phyloP scores from a whole-genome alignment of 805 yeast genomes.

The Candida corydali region DNA sequence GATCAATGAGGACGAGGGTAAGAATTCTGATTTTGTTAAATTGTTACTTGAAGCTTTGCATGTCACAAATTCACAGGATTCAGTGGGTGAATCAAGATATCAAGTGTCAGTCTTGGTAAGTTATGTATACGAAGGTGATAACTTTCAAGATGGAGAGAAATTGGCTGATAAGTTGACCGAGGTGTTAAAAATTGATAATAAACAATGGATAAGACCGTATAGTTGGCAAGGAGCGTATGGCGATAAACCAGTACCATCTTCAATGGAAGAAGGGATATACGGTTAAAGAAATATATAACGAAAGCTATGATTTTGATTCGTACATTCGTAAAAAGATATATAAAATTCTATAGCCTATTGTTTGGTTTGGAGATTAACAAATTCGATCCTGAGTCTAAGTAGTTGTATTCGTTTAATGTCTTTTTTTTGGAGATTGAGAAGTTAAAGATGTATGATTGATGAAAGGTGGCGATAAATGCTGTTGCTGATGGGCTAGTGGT shows the following conservation, averaged over 20 bases:
- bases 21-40: slow-evolving; percentile 11
- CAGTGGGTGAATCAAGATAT: neutral
- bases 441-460: neutral
- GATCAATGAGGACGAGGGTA: neutral
- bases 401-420: too few species aligned
- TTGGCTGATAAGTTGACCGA: slow-evolving; percentile 39
- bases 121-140: slow-evolving; percentile 85
- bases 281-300: slow-evolving; percentile 23
- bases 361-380: too few species aligned
- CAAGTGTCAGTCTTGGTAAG: slow-evolving; percentile 6
- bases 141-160: slow-evolving; percentile 61
- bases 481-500: neutral
- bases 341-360: neutral
- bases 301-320: neutral
- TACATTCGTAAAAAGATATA: neutral
- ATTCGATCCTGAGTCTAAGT: too few species aligned
- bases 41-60: slow-evolving; percentile 5
- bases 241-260: slow-evolving; percentile 55
- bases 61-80: neutral
- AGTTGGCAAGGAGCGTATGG: slow-evolving; percentile 92
- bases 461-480: neutral
- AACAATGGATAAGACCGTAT: slow-evolving; percentile 50
- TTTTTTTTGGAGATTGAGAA: neutral
- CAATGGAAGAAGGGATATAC: slow-evolving; percentile 75
- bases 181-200: slow-evolving; percentile 14